Base-by-base conservation (phyloP, 106 monocot species). In the Triglochin maritima region DNA sequence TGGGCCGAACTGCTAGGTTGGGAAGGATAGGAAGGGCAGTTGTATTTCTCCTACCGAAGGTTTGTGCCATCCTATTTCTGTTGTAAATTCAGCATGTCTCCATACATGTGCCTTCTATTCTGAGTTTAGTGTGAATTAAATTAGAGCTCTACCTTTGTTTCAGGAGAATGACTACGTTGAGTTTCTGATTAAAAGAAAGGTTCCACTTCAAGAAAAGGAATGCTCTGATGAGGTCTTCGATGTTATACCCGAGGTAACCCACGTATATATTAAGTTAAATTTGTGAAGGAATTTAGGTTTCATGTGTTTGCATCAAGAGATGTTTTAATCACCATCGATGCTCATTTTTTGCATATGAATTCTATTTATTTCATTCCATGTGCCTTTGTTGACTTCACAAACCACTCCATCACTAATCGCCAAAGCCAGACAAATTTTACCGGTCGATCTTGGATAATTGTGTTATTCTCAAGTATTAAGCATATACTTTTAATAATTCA, bases 151-250 rank as follows among this genome's bases (percentile, higher is more conserved):
- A 29, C 1, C 41, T 45, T 46, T 66, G 12, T 52, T 66, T 50
- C 70, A 96, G 96, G 96, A 96, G 71, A 88, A 82, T 72, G 76
- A 85, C 69, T 96, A 96, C 76, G 82, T 91, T 10, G 91, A 88
- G 51, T 88, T 91, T 75, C 79, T 96, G 53, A 78, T 64, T 2
- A 65, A 80, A 41, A 88, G 86, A 79, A 78, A 83, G 60, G 84
- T 96, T 44, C 96, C 91, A 52, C 85, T 91, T 49, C 67, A 86
- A 73, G 96, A 88, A 64, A 96, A 83, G 76, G 56, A 77, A 66
- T 77, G 73, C 67, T 65, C 64, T 17, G 43, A 52, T 67, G 74
- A 82, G 67, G 80, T 70, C 2, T 42, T 67, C 17, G 87, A 86
- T 79, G 44, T 96, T 60, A 60, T 91, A 65, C 75, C 91, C 43